Base-by-base conservation (phyloP, 176 grass and related monocot genomes). In the Rhynchospora breviuscula region DNA sequence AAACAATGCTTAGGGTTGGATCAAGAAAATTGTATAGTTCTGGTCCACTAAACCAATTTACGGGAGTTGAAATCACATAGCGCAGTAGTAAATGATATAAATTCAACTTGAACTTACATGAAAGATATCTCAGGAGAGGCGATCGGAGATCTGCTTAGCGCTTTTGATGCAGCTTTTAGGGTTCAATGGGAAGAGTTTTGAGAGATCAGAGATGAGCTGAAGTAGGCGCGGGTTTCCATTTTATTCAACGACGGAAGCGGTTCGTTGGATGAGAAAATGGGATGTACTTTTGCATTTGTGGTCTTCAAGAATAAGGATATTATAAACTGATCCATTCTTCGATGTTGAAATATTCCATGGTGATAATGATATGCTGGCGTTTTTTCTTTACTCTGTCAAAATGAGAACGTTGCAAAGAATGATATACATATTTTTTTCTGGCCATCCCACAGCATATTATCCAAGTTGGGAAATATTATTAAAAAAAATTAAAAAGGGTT, bases 231-330 rank as follows among this genome's bases (percentile, higher is more conserved):
- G 67, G 22, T 15, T 82, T 67, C 45, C 29, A 66, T 82, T 82
- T 67, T 40, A 40, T 82, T 82, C 80, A 82, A 82, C 80, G 60
- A 63, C 14, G 62, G 46, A 66, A 63, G 46, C 45, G 60, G 60
- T 82, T 44, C 13, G 3, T 67, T 64, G 21, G 21, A 8, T 44
- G 17, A 63, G 1, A 81, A 63, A 62, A 67, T 5, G 21, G 18
- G 19, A 23, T n/a, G 59, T 8, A 62, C 17, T 62, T 62, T 62
- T 62, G 59, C 59, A 62, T 18, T 8, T 22, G 21, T 62, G 57
- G 17, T 1, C 57, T n/a, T 59, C 57, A 17, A 5, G 35, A 40
- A 40, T 40, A 40, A 2, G 35, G 35, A 40, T 40, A 40, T 40
- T 40, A 40, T 40, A 4, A 40, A 40, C 2, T 40, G 35, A 40